Evolutionary conservation across 495 filamentous ascomycete species (phyloP), one percentile per base, ranked within the genome.

Genomic region (Lophiotrema nucula): DNA sequence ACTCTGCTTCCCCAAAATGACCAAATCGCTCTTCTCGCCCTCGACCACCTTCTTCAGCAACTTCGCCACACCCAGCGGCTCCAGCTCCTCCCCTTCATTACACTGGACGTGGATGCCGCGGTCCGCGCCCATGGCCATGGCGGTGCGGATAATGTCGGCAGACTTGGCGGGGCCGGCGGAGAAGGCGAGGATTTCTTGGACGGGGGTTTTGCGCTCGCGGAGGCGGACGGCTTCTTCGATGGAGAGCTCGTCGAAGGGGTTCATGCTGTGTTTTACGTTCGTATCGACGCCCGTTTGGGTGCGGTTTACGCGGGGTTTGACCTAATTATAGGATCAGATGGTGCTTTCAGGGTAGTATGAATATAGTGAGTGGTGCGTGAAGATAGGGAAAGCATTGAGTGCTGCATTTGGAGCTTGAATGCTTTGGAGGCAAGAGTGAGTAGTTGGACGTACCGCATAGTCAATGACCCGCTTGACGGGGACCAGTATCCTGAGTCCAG

Each of bases 81-180:
- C 93, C n/a, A 95, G 80, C 6, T 72, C 69, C 26, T 83, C 82
- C 44, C 74, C 35, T 28, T 60, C 81, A 62, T 84, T 83, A 19
- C 86, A 74, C 53, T 92, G 86, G 47, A 97, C 85, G 77, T 90
- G 90, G 67, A 98, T 88, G 4, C 73, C 84, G 12, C 90, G 84
- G 79, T 98, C 93, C 6, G 93, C 93, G 68, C 93, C 93, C 91
- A 97, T 97, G 64, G 92, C 95, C 90, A 98, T 92, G 37, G 93
- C 93, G 3, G 91, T 98, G 48, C 93, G 89, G 24, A 98, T 82
- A 3, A 88, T 82, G 68, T 98, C 93, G 61, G 79, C 79, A 45
- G 88, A 78, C 79, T 97, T 97, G 23, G 88, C 70, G 6, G 92
- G 92, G 26, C 93, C 93, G 57, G 88, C 90, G 63, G 83, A 84